Conservation (phyloP, 1,284 basidiomycete genomes). For the Lentinula novae-zelandiae region DNA sequence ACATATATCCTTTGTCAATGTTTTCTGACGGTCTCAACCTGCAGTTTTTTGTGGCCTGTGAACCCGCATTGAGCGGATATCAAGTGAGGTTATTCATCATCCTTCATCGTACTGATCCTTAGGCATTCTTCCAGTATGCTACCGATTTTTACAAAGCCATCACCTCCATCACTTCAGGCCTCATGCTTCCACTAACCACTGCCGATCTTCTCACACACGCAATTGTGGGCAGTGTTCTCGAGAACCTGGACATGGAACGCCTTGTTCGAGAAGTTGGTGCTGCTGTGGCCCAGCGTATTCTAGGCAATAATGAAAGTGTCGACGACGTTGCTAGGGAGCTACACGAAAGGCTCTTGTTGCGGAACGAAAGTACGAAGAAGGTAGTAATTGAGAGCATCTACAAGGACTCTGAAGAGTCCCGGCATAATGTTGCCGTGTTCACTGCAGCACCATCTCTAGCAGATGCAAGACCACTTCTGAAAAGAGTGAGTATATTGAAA, state of each 20-base stretch:
- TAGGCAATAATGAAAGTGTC: conserved; percentile 87
- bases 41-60: conserved; percentile 97
- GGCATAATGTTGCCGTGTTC: conserved; percentile 90
- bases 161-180: conserved; percentile 87
- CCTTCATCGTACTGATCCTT: conserved; percentile 17
- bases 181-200: conserved; percentile 95
- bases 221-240: conserved; percentile 94
- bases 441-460: conserved; percentile 69
- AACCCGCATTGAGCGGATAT: conserved; percentile 94
- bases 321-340: conserved; percentile 94
- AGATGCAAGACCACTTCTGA: conserved; percentile 77
- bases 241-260: conserved; percentile 98
- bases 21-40: neutral
- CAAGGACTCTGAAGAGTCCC: conserved; percentile 82
- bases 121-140: conserved; percentile 59
- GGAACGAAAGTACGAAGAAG: conserved; percentile 97
- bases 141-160: conserved; percentile 96
- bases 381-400: conserved; percentile 97
- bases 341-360: conserved; percentile 85
- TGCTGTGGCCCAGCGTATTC: conserved; percentile 89
- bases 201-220: conserved; percentile 96
- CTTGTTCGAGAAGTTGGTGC: conserved; percentile 91
- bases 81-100: conserved; percentile 50
- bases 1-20: too few species aligned
- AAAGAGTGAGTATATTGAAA: conserved; percentile 55